Percentiles rank a stretch among this genome's conserved stretches.
These are phyloP conservation scores for Paecilomyces fulvus DNA, from an alignment of 2,329 filamentous ascomycete genomes.

Conservation along the genomic window DNA sequence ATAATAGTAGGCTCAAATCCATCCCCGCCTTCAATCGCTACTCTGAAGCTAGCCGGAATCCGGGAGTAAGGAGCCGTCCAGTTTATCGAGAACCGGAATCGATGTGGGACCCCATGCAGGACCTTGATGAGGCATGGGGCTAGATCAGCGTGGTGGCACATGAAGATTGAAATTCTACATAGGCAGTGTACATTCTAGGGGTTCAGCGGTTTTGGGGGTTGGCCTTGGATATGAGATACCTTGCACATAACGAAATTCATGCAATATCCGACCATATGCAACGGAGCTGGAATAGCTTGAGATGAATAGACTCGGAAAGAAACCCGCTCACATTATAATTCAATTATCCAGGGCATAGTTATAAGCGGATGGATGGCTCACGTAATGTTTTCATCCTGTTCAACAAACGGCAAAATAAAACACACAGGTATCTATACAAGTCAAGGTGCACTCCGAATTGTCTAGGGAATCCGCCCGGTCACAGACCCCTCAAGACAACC, in stretches of 20 bases:
- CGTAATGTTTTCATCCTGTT: background rate
- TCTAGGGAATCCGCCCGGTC: background rate
- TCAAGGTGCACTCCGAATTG: background rate
- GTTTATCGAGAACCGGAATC: background rate
- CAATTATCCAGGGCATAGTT: background rate
- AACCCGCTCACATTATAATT: background rate
- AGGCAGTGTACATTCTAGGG: background rate
- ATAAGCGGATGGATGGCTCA: background rate
- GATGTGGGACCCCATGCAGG: background rate
- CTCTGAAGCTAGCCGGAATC: slow-evolving; percentile 9
- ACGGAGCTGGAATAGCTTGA: background rate
- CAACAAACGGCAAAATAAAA: background rate
- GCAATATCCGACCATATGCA: background rate
- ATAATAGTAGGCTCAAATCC: slow-evolving; percentile 51
- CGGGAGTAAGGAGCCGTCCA: background rate
- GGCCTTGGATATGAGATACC: background rate
- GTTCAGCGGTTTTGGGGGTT: background rate
- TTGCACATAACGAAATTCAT: background rate
- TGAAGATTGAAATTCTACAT: background rate
- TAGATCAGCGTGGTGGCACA: too few species aligned
- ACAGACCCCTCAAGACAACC: background rate
- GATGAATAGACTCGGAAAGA: background rate
- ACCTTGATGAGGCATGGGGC: background rate
- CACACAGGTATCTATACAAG: background rate
- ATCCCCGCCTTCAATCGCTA: slow-evolving; percentile 37